Conservation (phyloP, 2,329 filamentous ascomycete species). For the Pyrenophora tritici-repentis region DNA sequence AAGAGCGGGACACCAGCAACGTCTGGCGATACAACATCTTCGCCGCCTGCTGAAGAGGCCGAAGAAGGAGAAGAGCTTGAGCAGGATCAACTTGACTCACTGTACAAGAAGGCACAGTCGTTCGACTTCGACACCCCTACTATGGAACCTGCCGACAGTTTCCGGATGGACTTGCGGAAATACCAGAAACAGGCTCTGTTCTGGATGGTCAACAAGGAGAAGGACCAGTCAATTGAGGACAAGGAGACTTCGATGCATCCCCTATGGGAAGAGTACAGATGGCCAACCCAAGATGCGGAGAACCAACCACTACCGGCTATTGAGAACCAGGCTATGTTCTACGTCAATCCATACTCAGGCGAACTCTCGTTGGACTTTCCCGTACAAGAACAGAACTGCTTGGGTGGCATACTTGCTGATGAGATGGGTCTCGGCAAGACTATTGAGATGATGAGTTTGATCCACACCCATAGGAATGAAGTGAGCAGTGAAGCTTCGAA, state of each 20-base stretch:
- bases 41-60: conserved; percentile 64
- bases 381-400: conserved; percentile 88
- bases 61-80: conserved; percentile 92
- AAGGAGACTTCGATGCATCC: conserved; percentile 89
- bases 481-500: conserved; percentile 39
- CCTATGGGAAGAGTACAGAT: conserved; percentile 93
- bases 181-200: conserved; percentile 95
- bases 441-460: conserved; percentile 94
- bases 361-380: conserved; percentile 92
- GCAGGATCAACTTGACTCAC: conserved; percentile 88
- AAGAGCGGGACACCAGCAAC: conserved; percentile 54
- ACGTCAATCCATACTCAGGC: conserved; percentile 95
- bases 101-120: conserved; percentile 95
- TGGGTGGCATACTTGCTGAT: conserved; percentile 91
- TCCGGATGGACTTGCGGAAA: conserved; percentile 80
- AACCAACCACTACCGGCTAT: conserved; percentile 73
- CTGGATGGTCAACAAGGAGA: conserved; percentile 97
- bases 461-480: conserved; percentile 79
- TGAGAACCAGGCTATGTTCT: conserved; percentile 74
- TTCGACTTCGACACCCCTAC: conserved; percentile 94
- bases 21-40: conserved; percentile 51
- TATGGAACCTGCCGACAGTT: conserved; percentile 80
- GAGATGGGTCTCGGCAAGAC: conserved; percentile 99
- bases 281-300: conserved; percentile 86
- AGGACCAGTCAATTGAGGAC: conserved; percentile 68